These are phyloP conservation scores for Peronospora farinosa DNA, from an alignment of 352 stramenopile species.

Conservation along the genomic window DNA sequence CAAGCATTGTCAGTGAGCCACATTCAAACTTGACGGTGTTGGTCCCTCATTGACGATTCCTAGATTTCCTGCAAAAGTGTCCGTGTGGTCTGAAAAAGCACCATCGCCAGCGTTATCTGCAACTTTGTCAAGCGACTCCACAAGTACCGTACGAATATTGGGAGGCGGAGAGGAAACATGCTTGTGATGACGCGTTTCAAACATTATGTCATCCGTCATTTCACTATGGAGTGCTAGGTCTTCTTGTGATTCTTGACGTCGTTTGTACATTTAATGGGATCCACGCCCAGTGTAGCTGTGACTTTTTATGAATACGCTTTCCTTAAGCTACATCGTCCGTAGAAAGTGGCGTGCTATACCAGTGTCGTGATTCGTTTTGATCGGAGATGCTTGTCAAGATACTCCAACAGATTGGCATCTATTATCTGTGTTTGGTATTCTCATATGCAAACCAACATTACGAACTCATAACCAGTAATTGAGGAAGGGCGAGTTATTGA, in stretches of 20 bases:
- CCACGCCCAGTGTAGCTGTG: constrained; percentile 8
- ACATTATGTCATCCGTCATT: constrained; percentile 3
- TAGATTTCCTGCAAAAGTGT: constrained; percentile 6
- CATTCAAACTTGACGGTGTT: constrained; percentile 5
- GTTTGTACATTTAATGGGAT: constrained; percentile 23
- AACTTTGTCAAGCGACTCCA: constrained; percentile 18
- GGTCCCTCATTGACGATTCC: constrained; percentile 9
- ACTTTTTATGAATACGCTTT: too few species aligned
- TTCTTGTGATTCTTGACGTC: constrained; percentile 17
- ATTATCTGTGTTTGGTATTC: too few species aligned
- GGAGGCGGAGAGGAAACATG: constrained; percentile 4
- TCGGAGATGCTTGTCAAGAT: too few species aligned
- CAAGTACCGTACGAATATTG: not conserved
- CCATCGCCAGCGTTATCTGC: constrained; percentile 1
- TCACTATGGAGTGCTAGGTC: constrained; percentile 8
- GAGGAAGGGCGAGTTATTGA: too few species aligned
- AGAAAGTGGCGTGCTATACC: too few species aligned
- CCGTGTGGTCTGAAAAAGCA: constrained; percentile 1
- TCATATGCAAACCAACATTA: too few species aligned
- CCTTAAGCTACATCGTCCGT: too few species aligned
- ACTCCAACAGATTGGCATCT: too few species aligned
- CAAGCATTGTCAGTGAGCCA: constrained; percentile 3
- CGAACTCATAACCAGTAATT: too few species aligned
- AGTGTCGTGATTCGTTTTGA: too few species aligned
- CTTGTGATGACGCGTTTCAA: constrained; percentile 3